phyloP scores from a whole-genome alignment of 2,329 filamentous ascomycete species.

The Akanthomyces uredinophilus region DNA sequence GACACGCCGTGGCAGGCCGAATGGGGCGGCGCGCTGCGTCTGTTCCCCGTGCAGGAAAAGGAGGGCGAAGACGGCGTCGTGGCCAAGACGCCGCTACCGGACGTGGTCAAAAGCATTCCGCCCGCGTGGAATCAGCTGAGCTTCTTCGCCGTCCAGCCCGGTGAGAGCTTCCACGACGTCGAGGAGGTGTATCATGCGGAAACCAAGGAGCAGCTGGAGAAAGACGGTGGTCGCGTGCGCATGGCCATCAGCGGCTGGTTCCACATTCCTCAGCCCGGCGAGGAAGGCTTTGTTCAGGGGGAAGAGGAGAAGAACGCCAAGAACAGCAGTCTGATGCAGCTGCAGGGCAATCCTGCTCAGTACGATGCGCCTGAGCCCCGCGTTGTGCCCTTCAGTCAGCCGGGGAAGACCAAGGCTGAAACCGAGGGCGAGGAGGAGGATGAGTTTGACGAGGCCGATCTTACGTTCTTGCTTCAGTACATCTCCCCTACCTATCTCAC shows the following conservation, averaged over 20 bases:
- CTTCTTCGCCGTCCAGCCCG: constrained; percentile 96
- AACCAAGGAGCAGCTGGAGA: constrained; percentile 54
- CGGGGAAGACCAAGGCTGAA: constrained; percentile 29
- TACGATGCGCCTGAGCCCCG: constrained; percentile 74
- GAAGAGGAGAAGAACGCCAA: constrained; percentile 83
- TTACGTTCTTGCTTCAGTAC: constrained; percentile 87
- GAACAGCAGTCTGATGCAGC: constrained; percentile 85
- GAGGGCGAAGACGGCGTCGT: constrained; percentile 61
- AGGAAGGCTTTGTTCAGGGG: constrained; percentile 85
- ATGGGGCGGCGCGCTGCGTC: constrained; percentile 87
- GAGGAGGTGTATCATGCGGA: constrained; percentile 86
- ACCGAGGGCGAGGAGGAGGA: constrained; percentile 33
- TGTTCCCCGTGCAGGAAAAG: constrained; percentile 68
- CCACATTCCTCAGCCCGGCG: constrained; percentile 91
- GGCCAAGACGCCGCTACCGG: constrained; percentile 74
- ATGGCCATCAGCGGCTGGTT: constrained; percentile 99
- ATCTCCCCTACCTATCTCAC: constrained; percentile 87
- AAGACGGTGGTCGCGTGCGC: constrained; percentile 70
- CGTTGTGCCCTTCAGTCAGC: constrained; percentile 42
- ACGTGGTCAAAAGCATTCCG: constrained; percentile 77
- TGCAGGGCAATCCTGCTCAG: constrained; percentile 85
- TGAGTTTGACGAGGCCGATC: constrained; percentile 67
- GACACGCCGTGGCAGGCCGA: constrained; percentile 83
- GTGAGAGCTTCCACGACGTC: constrained; percentile 98
- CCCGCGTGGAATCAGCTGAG: constrained; percentile 96